These are phyloP conservation scores for Agrocybe praecox DNA, from an alignment of 768 basidiomycete species.

Conservation along the genomic window DNA sequence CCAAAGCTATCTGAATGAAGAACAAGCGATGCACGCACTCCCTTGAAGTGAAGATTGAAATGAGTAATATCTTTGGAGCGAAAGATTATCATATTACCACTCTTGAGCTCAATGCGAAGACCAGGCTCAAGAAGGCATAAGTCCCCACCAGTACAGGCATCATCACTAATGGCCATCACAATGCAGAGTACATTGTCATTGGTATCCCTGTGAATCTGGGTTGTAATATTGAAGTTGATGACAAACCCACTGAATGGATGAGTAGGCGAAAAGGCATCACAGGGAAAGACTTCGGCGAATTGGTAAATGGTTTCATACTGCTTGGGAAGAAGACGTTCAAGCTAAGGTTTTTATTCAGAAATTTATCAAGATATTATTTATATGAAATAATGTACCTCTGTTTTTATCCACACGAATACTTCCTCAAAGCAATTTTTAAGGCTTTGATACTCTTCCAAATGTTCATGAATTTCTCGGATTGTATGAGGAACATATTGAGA, in stretches of 20 bases:
- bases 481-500: too few relatives aligned
- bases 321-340: constrained; percentile 21
- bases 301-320: constrained; percentile 19
- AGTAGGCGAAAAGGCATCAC: constrained; percentile 12
- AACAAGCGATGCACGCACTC: constrained; percentile 18
- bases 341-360: constrained; percentile 1
- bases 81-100: constrained; percentile 16
- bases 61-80: constrained; percentile 18
- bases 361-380: too few relatives aligned
- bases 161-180: constrained; percentile 15
- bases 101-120: constrained; percentile 5
- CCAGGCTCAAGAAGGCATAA: constrained; percentile 21
- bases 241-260: constrained; percentile 29
- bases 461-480: too few relatives aligned
- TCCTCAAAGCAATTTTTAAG: too few relatives aligned
- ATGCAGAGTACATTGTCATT: constrained; percentile 24
- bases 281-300: constrained; percentile 19
- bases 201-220: constrained; percentile 20
- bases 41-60: constrained; percentile 23
- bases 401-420: too few relatives aligned
- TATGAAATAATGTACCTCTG: too few relatives aligned
- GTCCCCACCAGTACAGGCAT: constrained; percentile 17
- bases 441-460: too few relatives aligned
- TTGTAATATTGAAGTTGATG: constrained; percentile 23
- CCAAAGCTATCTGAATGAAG: constrained; percentile 17